Percentiles rank a stretch among this genome's conserved stretches.
These are phyloP conservation scores for Nicotiana tomentosiformis DNA, from an alignment of 257 asterid genomes.

Conservation along the genomic window DNA sequence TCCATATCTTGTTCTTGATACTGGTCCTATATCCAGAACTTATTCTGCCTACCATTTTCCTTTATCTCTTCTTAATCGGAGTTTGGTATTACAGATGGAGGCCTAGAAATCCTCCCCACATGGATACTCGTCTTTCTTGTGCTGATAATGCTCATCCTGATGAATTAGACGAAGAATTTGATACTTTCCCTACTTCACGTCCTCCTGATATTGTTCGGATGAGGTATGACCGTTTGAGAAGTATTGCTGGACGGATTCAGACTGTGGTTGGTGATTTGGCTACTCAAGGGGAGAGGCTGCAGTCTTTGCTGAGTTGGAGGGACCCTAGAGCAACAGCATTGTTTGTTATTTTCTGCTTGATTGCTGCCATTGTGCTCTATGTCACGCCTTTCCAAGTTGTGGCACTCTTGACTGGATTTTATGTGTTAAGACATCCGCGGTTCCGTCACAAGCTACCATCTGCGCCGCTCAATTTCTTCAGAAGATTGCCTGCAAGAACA, in stretches of 20 bases:
- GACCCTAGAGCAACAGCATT: slow-evolving; percentile 18
- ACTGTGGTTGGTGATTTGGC: slow-evolving; percentile 21
- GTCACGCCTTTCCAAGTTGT: slow-evolving; percentile 5
- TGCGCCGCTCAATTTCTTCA: slow-evolving; percentile 14
- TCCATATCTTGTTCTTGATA: slow-evolving; percentile 14
- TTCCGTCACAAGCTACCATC: slow-evolving; percentile 17
- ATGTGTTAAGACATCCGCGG: slow-evolving; percentile 15
- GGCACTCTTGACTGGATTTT: slow-evolving; percentile 6
- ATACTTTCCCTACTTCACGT: slow-evolving; percentile 17
- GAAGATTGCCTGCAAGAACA: slow-evolving; percentile 15
- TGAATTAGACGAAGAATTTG: slow-evolving; percentile 20
- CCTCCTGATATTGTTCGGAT: slow-evolving; percentile 9
- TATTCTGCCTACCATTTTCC: slow-evolving; percentile 16
- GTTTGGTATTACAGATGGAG: slow-evolving; percentile 15
- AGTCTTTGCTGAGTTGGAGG: slow-evolving; percentile 18
- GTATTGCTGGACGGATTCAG: slow-evolving; percentile 16
- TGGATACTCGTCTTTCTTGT: slow-evolving; percentile 12
- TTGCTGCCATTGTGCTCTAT: slow-evolving; percentile 16
- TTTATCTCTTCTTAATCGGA: slow-evolving; percentile 11
- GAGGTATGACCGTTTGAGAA: slow-evolving; percentile 25
- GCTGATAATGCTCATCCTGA: slow-evolving; percentile 16
- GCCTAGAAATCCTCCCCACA: slow-evolving; percentile 20
- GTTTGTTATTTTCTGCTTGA: slow-evolving; percentile 9
- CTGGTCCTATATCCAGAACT: slow-evolving; percentile 12
- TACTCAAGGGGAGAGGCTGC: slow-evolving; percentile 17